Conservation (phyloP, 225 moss, liverwort and hornwort genomes). For the Ulota crispa region DNA sequence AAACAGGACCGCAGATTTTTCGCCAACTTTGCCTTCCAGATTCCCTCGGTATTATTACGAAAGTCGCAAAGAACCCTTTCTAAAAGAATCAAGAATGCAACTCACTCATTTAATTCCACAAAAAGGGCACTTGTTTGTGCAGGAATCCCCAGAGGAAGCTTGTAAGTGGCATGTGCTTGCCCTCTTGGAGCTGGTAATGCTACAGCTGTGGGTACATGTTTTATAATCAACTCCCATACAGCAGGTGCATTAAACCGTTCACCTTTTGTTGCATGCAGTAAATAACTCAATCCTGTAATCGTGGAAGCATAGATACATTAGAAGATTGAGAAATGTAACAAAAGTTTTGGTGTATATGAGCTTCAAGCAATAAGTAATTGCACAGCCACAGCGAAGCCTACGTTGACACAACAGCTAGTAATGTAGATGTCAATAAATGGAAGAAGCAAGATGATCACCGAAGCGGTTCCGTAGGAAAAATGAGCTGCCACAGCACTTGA, state of each 20-base stretch:
- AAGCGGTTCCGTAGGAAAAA: constrained; percentile 76
- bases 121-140: constrained; percentile 75
- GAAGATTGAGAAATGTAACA: constrained; percentile 9
- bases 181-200: constrained; percentile 66
- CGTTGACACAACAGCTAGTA: constrained; percentile 10
- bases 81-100: constrained; percentile 23
- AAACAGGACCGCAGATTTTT: not conserved
- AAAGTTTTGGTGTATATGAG: not conserved
- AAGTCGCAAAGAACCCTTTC: constrained; percentile 3
- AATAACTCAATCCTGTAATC: constrained; percentile 73
- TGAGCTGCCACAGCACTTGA: constrained; percentile 91
- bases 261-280: constrained; percentile 78
- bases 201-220: constrained; percentile 62
- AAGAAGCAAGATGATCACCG: constrained; percentile 42
- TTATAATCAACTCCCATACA: constrained; percentile 62
- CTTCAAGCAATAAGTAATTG: constrained; percentile 8
- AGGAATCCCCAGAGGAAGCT: constrained; percentile 81
- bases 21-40: not conserved
- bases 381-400: constrained; percentile 16
- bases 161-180: constrained; percentile 72
- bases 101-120: constrained; percentile 71
- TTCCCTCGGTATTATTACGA: constrained; percentile 4
- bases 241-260: constrained; percentile 72
- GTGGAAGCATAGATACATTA: constrained; percentile 4
- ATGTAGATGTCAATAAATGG: constrained; percentile 9